Conservation (phyloP, 2,329 filamentous ascomycete species). For the Pseudocercospora vitis region DNA sequence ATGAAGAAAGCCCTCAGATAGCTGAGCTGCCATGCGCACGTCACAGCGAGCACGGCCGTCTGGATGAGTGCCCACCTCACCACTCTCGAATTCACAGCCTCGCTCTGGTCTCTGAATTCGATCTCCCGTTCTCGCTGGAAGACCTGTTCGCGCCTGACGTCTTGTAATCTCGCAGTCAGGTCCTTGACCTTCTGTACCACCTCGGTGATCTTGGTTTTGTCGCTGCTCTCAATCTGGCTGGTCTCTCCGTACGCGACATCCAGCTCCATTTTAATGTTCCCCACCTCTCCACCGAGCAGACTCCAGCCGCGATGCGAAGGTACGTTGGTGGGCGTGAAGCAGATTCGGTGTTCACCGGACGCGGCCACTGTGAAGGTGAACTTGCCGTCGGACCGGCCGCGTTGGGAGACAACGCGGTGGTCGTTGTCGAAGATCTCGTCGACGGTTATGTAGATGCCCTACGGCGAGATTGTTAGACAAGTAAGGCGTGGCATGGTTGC, state of each 20-base stretch:
- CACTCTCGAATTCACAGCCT: constrained; percentile 86
- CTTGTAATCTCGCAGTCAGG: constrained; percentile 79
- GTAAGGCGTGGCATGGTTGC: not conserved
- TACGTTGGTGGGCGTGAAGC: constrained; percentile 81
- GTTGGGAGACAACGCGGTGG: constrained; percentile 90
- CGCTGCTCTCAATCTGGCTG: constrained; percentile 86
- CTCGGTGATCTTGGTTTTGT: constrained; percentile 90
- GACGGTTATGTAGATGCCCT: constrained; percentile 83
- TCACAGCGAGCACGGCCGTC: constrained; percentile 75
- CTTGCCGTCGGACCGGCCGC: constrained; percentile 70
- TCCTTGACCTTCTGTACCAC: constrained; percentile 86
- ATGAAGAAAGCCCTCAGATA: constrained; percentile 98
- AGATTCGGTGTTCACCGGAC: constrained; percentile 92
- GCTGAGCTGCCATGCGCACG: constrained; percentile 95
- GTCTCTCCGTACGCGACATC: constrained; percentile 95
- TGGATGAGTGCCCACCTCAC: constrained; percentile 94
- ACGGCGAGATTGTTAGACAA: constrained; percentile 15
- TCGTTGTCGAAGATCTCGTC: constrained; percentile 98
- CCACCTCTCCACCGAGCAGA: constrained; percentile 62
- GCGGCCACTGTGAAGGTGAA: constrained; percentile 97
- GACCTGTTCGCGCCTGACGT: constrained; percentile 90
- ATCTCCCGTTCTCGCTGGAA: constrained; percentile 98
- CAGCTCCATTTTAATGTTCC: constrained; percentile 78
- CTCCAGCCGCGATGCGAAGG: constrained; percentile 72
- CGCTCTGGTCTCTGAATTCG: constrained; percentile 97